Percentiles rank a stretch among this genome's conserved stretches.
These are phyloP conservation scores for Phaffia rhodozyma DNA, from an alignment of 1,284 basidiomycete species.

Conservation along the genomic window DNA sequence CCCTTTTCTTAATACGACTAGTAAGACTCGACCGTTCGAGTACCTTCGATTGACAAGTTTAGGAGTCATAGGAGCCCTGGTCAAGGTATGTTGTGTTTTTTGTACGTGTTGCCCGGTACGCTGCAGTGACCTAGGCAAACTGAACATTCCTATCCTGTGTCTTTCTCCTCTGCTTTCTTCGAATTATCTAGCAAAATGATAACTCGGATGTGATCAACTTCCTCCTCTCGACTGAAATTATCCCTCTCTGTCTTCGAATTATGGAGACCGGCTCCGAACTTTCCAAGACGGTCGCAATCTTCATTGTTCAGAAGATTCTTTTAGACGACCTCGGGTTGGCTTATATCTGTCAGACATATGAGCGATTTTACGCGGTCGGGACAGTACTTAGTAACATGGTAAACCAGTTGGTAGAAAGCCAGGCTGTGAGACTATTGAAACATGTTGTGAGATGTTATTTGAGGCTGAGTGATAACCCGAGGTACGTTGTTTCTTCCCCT, in stretches of 20 bases:
- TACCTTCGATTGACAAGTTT: conserved; percentile 95
- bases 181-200: conserved; percentile 71
- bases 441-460: conserved; percentile 98
- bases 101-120: not conserved
- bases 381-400: conserved; percentile 99
- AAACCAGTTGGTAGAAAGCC: conserved; percentile 86
- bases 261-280: conserved; percentile 99
- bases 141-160: conserved; percentile 5
- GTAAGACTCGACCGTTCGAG: conserved; percentile 97
- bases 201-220: conserved; percentile 99
- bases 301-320: conserved; percentile 99
- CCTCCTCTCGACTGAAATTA: conserved; percentile 97
- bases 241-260: conserved; percentile 95
- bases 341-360: conserved; percentile 99
- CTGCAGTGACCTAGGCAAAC: not conserved
- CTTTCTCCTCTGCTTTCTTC: not conserved
- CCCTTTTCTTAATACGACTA: conserved; percentile 97
- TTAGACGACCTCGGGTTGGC: conserved; percentile 95
- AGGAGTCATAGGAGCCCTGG: conserved; percentile 95
- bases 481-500: conserved; percentile 44
- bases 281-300: conserved; percentile 99
- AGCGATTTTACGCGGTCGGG: conserved; percentile 97
- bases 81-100: conserved; percentile 47
- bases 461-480: conserved; percentile 86
- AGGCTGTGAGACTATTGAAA: conserved; percentile 90